Conservation (phyloP, 345 rosid species). For the Syzygium aqueum region DNA sequence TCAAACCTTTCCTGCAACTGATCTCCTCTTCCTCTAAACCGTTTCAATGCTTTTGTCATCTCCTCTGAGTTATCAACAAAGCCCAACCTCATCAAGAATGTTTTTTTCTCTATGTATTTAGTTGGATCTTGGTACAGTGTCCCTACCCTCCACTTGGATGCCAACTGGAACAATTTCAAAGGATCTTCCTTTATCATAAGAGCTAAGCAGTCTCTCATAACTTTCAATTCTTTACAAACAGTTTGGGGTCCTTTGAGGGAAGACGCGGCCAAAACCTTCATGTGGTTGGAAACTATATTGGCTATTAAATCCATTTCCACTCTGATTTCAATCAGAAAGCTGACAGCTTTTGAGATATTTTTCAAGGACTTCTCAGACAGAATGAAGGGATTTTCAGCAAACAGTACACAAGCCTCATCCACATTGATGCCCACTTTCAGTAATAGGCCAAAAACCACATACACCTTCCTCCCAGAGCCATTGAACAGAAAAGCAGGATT, state of each 20-base stretch:
- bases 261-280: conserved; percentile 35
- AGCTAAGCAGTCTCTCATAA: conserved; percentile 30
- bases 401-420: conserved; percentile 33
- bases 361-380: conserved; percentile 32
- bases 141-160: conserved; percentile 28
- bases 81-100: conserved; percentile 61
- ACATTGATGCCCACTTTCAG: conserved; percentile 48
- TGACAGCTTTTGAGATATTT: conserved; percentile 36
- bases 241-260: conserved; percentile 48
- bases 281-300: conserved; percentile 20
- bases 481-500: conserved; percentile 49
- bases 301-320: conserved; percentile 43
- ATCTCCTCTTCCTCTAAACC: conserved; percentile 79
- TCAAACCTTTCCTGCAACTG: conserved; percentile 83
- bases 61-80: conserved; percentile 78
- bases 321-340: conserved; percentile 42
- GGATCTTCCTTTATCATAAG: conserved; percentile 54
- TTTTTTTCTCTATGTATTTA: conserved; percentile 37
- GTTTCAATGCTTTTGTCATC: conserved; percentile 54
- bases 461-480: conserved; percentile 57
- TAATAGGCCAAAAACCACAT: conserved; percentile 48
- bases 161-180: conserved; percentile 40
- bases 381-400: conserved; percentile 41
- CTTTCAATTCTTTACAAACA: conserved; percentile 30
- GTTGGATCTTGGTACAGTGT: conserved; percentile 10